phyloP scores from a whole-genome alignment of 2,329 filamentous ascomycete genomes.

The Rhynchosporium agropyri region DNA sequence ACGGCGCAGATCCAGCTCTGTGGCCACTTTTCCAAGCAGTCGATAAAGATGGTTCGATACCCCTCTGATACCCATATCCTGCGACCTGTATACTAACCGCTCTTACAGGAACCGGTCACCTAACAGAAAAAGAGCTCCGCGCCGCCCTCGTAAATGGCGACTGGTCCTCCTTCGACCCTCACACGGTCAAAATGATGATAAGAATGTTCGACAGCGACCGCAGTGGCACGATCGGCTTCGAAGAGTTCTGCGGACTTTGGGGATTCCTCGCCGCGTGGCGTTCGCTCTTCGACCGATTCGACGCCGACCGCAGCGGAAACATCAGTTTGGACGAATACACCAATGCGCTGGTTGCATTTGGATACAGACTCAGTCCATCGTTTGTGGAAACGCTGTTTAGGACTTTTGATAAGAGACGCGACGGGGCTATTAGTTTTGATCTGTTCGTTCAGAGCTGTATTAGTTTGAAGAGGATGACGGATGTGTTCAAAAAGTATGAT shows the following conservation, averaged over 20 bases:
- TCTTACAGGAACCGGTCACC: conserved; percentile 68
- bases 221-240: conserved; percentile 85
- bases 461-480: conserved; percentile 95
- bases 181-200: conserved; percentile 99
- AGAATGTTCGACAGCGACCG: conserved; percentile 97
- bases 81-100: neutral
- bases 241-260: conserved; percentile 97
- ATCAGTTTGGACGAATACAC: conserved; percentile 87
- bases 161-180: conserved; percentile 88
- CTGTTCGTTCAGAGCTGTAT: conserved; percentile 98
- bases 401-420: conserved; percentile 79
- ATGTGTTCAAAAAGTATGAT: conserved; percentile 99
- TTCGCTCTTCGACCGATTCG: conserved; percentile 91
- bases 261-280: conserved; percentile 94
- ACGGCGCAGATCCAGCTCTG: conserved; percentile 69
- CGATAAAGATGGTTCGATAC: conserved; percentile 72
- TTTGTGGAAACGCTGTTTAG: conserved; percentile 86
- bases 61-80: neutral
- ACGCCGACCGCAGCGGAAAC: conserved; percentile 81
- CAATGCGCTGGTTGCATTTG: conserved; percentile 89
- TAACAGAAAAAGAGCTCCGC: conserved; percentile 84
- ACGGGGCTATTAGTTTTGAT: conserved; percentile 84
- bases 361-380: conserved; percentile 81
- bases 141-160: conserved; percentile 95
- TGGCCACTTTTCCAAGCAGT: conserved; percentile 88